Conservation (phyloP, 495 filamentous ascomycete genomes). For the Aspergillus hancockii region DNA sequence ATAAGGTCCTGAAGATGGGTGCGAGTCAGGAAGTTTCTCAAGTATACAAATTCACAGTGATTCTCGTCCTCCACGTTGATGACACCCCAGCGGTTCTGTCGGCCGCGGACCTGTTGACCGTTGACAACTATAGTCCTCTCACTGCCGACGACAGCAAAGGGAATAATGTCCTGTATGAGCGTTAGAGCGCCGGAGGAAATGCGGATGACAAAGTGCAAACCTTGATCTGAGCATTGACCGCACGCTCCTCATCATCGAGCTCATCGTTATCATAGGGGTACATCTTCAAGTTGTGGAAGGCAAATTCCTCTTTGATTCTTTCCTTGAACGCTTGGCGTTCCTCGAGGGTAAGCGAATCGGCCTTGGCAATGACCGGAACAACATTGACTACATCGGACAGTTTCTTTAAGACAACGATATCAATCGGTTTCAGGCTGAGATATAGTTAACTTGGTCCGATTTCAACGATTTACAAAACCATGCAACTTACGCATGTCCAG, state of each 20-base stretch:
- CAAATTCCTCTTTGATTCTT: conserved; percentile 98
- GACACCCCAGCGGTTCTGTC: conserved; percentile 98
- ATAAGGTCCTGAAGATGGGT: conserved; percentile 97
- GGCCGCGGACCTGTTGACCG: conserved; percentile 95
- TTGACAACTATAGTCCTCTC: conserved; percentile 97
- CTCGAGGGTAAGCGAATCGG: conserved; percentile 93
- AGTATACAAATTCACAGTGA: conserved; percentile 98
- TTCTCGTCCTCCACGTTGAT: conserved; percentile 99
- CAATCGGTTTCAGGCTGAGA: conserved; percentile 84
- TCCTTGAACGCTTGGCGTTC: conserved; percentile 96
- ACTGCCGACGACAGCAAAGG: conserved; percentile 96
- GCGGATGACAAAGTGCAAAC: conserved; percentile 42
- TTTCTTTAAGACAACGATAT: conserved; percentile 99
- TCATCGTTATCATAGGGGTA: conserved; percentile 99
- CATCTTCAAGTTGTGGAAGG: conserved; percentile 99
- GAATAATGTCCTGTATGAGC: conserved; percentile 76
- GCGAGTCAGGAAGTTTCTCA: conserved; percentile 95
- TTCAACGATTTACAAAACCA: neutral
- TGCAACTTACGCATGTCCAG: conserved; percentile 79
- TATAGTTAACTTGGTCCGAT: conserved; percentile 11
- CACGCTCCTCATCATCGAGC: conserved; percentile 94
- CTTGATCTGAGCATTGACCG: conserved; percentile 93
- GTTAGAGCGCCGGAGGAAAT: conserved; percentile 26
- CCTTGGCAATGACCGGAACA: conserved; percentile 97
- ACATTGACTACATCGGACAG: conserved; percentile 99